A percentile compares a stretch with the other conserved stretches of the same genome.
Evolutionary conservation across 2,329 filamentous ascomycete genomes (phyloP).

Genomic region (Cryoendolithus antarcticus): DNA sequence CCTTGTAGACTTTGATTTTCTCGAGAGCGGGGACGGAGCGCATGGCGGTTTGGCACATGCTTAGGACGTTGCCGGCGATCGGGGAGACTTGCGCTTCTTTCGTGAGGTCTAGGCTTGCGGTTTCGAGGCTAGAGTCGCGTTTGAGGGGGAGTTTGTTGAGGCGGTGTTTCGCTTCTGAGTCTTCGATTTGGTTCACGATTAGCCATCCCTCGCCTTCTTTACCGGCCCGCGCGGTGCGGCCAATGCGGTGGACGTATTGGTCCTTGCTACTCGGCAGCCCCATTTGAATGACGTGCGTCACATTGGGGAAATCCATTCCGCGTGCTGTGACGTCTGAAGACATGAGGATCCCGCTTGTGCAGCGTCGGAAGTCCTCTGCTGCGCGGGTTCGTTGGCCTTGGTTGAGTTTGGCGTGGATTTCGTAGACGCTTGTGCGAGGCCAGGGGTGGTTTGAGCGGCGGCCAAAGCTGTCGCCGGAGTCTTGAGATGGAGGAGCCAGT

Average conservation of each 20-base stretch:
- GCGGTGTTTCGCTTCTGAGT: conserved; percentile 34
- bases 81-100: conserved; percentile 29
- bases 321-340: conserved; percentile 40
- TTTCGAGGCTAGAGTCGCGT: conserved; percentile 39
- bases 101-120: conserved; percentile 37
- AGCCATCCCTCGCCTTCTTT: conserved; percentile 63
- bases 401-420: conserved; percentile 68
- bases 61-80: conserved; percentile 33
- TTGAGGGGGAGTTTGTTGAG: conserved; percentile 50
- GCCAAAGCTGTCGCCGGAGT: conserved; percentile 9
- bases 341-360: conserved; percentile 43
- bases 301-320: conserved; percentile 42
- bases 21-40: conserved; percentile 28
- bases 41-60: conserved; percentile 29
- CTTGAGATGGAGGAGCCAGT: conserved; percentile 20
- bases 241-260: conserved; percentile 40
- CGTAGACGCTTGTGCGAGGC: conserved; percentile 31
- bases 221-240: conserved; percentile 50
- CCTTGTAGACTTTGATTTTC: conserved; percentile 42
- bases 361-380: conserved; percentile 58
- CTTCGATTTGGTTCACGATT: conserved; percentile 46
- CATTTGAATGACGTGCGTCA: conserved; percentile 41
- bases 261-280: conserved; percentile 33
- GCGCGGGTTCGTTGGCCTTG: conserved; percentile 58
- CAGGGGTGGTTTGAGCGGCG: conserved; percentile 14